phyloP scores from a whole-genome alignment of 495 filamentous ascomycete species.

The Daldinia caldariorum region DNA sequence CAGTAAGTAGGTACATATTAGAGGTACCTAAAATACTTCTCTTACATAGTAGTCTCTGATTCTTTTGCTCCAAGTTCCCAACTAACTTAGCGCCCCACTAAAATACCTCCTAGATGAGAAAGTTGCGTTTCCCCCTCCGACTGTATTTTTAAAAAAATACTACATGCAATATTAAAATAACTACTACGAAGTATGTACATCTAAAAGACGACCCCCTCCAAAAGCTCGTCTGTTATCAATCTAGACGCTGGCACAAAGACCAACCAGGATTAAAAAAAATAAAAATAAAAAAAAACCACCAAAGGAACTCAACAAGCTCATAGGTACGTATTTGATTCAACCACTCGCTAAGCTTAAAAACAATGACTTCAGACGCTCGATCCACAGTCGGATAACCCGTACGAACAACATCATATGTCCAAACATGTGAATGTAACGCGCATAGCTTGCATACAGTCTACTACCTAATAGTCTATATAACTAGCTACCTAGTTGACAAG shows the following conservation, averaged over 20 bases:
- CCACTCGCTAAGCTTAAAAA: conserved; percentile 8
- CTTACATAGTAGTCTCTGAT: no score
- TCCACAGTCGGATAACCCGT: conserved; percentile 17
- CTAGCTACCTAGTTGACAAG: background rate
- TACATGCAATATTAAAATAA: background rate
- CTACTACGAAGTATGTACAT: no score
- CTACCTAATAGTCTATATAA: no score
- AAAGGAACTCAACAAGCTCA: conserved; percentile 26
- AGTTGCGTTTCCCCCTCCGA: background rate
- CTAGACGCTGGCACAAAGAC: conserved; percentile 15
- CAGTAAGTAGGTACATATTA: no score
- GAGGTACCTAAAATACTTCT: no score
- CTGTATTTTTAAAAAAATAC: background rate
- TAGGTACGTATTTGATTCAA: conserved; percentile 38
- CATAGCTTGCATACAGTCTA: conserved; percentile 8
- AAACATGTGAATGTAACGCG: conserved; percentile 13
- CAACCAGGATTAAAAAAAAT: no score
- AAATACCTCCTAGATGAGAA: conserved; percentile 6
- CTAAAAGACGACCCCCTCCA: conserved; percentile 20
- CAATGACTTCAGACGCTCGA: conserved; percentile 10
- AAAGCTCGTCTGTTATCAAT: conserved; percentile 32
- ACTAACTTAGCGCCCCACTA: conserved; percentile 29
- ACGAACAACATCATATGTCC: conserved; percentile 20
- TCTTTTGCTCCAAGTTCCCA: conserved; percentile 1
- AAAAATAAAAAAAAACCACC: background rate